Evolutionary conservation across 169 alveolate species (phyloP), one percentile per base, ranked within the genome.

Genomic region (Cryptosporidium felis): DNA sequence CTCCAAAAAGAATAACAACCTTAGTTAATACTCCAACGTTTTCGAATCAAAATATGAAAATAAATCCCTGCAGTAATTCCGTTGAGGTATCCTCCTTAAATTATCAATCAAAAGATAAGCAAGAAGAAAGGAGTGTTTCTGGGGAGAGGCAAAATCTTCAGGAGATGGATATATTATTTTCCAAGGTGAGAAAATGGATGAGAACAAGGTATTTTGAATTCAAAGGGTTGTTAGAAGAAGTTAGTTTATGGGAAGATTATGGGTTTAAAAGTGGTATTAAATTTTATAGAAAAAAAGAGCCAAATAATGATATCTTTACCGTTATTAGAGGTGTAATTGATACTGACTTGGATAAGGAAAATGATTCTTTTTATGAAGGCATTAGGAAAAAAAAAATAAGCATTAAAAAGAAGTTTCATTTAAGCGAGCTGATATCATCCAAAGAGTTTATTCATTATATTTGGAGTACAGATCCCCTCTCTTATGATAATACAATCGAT

Each of bases 401-500:
- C 49, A 21, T 65, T 16, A 32, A 45, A 65, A 65, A 46, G 18
- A 65, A 46, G 0, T 49, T 18, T 53, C 65, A 74, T 74, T 74
- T 74, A 74, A 23, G 58, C 56, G 85, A 74, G 36, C 23, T 74
- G 41, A 74, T 74, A 30, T 32, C 85, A 9, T 56, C 85, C 36
- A 74, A 42, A n/a, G 85, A 74, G 0, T 53, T 74, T 26, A 32
- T 74, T 32, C 51, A 74, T 38, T 74, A 74, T 36, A 18, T 74
- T 53, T 74, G 85, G 85, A 49, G 58, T 3, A 38, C 67, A 26
- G 85, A 74, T 74, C 85, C 85, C 34, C 40, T 74, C 9, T 34
- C 74, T 3, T 74, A 74, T 74, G 85, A 74, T 36, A 74, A 74
- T 51, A 74, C 85, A 2, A 59, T 74, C 23, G 85, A 74, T 53